Conservation (phyloP, 805 yeast genomes). For the Kodamaea jinghongensis region DNA sequence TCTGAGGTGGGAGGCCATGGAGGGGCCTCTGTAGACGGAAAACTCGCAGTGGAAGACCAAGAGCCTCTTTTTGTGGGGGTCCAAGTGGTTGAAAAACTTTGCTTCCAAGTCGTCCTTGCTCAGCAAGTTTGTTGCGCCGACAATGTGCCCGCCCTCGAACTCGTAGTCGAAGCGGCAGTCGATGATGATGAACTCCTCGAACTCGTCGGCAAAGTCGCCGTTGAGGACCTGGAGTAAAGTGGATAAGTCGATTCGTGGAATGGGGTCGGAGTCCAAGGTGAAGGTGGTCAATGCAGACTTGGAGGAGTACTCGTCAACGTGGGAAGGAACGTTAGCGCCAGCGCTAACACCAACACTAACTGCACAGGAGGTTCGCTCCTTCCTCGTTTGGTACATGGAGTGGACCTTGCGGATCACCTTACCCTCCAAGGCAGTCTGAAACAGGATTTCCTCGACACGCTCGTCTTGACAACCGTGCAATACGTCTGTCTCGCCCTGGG, state of each 20-base stretch:
- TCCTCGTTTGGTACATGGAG: conserved; percentile 61
- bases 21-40: conserved; percentile 90
- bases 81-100: conserved; percentile 9
- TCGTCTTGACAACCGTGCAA: background rate
- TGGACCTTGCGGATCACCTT: conserved; percentile 37
- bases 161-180: conserved; percentile 96
- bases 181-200: conserved; percentile 57
- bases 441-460: background rate
- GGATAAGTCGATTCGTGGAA: conserved; percentile 63
- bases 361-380: conserved; percentile 16
- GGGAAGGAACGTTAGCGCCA: conserved; percentile 1
- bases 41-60: conserved; percentile 93
- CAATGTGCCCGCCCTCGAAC: conserved; percentile 88
- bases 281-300: conserved; percentile 24
- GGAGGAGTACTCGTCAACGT: background rate
- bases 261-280: conserved; percentile 49
- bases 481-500: background rate
- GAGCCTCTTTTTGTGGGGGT: conserved; percentile 37
- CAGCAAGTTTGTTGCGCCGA: conserved; percentile 74
- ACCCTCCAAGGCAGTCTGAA: conserved; percentile 2
- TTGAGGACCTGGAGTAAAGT: conserved; percentile 57
- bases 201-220: conserved; percentile 48
- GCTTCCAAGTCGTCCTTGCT: conserved; percentile 66
- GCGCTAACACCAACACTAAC: background rate
- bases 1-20: conserved; percentile 83